Base-by-base conservation (phyloP, 2,329 filamentous ascomycete genomes). In the Ophiosphaerella korrae region DNA sequence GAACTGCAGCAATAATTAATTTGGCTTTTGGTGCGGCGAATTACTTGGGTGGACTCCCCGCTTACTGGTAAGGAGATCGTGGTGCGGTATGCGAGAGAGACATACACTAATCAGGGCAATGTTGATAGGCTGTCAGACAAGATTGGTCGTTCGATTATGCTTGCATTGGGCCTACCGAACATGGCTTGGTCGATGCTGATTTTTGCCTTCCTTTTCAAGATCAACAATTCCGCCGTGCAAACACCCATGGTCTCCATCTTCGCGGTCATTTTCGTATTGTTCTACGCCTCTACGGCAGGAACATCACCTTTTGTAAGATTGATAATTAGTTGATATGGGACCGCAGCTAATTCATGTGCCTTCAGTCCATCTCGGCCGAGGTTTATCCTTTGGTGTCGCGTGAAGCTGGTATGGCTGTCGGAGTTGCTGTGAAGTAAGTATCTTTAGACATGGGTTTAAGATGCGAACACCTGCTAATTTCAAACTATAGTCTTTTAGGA, bases 401-500 rank as follows among this genome's bases (percentile, higher is more conserved):
- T n/a, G 61, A 64, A 44, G 59, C 50, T 2, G 61, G 61, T 2
- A 62, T 63, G 58, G 67, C 64, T 24, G 73, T 72, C 38, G 71
- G 72, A 1, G 72, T 76, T 2, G 71, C 72, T 1, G 71, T 74
- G 18, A 39, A 39, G 36, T 39, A 13, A 39, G 36, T 7, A 39
- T 23, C 4, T 13, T 13, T 6, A 7, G 11, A 9, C 26, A 29
- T 29, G 26, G 26, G 8, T 8, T 29, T 8, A 9, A 29, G 2
- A 6, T 11, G 11, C 3, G 26, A 4, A 11, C 5, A 6, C 18
- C 12, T 13, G 7, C 12, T 23, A 13, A 39, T 39, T 13, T 23
- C 7, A 23, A 39, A 9, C 18, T 39, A 12, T 3, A 71, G 71
- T 24, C 68, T 75, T 14, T 62, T 71, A 33, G 76, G 70, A 56